Evolutionary conservation across 495 filamentous ascomycete species (phyloP), one percentile per base, ranked within the genome.

Genomic region (Stereocaulon alpinum): DNA sequence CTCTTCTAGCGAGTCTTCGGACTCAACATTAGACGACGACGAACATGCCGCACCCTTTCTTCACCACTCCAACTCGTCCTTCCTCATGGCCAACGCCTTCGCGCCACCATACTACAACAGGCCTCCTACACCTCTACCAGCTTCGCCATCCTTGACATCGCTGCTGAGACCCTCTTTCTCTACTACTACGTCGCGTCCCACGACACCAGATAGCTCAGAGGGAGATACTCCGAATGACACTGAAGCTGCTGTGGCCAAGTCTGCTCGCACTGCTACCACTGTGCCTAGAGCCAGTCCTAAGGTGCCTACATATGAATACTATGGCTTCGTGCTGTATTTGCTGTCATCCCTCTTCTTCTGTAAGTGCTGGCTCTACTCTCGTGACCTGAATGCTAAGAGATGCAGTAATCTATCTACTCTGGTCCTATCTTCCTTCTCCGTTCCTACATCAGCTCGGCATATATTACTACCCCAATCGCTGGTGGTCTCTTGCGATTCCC

Each of bases 251-350:
- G 81, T 86, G 18, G 79, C 84, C 24, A 82, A 80, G 65, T 82
- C 81, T 17, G 83, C 82, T 53, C 78, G 80, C 27, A 76, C 76
- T 29, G 80, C 86, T 40, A 83, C 83, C 45, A 87, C 87, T 0
- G 83, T 96, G 15, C 89, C 93, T 1, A 85, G 91, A 40, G 93
- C 91, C 17, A 86, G 85, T 45, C 93, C 93, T 0, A 91, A 91
- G 64, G 91, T 97, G 1, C 93, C 93, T 10, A 98, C 93, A 0
- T 97, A 98, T 71, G 93, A 98, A 68, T 98, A 98, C 79, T 97
- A 98, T 70, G 93, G 93, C 62, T 97, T 98, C 73, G 91, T 93
- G 53, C 79, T 98, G 29, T 97, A 98, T 70, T 79, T 98, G 29
- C 86, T 88, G 65, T 88, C 84, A 40, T 86, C 81, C 15, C 73